Conservation (phyloP, 2,329 filamentous ascomycete genomes). For the Alternaria ethzedia region DNA sequence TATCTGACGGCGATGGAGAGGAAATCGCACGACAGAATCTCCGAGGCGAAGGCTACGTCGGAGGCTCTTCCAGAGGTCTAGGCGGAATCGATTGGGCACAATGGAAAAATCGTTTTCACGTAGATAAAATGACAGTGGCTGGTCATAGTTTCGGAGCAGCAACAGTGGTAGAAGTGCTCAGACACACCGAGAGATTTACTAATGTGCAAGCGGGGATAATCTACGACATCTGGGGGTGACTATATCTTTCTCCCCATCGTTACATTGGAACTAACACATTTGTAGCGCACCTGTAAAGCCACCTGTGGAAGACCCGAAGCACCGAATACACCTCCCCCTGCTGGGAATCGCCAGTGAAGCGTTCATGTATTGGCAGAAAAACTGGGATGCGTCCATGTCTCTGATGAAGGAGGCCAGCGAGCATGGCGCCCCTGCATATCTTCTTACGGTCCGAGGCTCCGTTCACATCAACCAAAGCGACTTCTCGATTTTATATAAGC, state of each 20-base stretch:
- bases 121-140: conserved; percentile 65
- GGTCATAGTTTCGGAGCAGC: conserved; percentile 73
- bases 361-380: conserved; percentile 73
- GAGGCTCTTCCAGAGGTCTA: conserved; percentile 65
- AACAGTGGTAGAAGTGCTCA: conserved; percentile 66
- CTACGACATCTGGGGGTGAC: conserved; percentile 67
- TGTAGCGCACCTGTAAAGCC: conserved; percentile 55
- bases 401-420: conserved; percentile 64
- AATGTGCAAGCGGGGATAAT: conserved; percentile 70
- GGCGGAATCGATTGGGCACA: conserved; percentile 62
- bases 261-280: conserved; percentile 11
- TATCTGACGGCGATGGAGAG: conserved; percentile 62
- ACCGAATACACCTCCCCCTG: conserved; percentile 61
- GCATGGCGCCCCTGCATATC: conserved; percentile 54
- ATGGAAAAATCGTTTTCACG: conserved; percentile 64
- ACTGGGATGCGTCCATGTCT: conserved; percentile 64
- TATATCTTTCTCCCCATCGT: neutral
- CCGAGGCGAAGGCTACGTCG: conserved; percentile 63
- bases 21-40: conserved; percentile 61
- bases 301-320: conserved; percentile 51
- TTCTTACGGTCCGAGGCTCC: conserved; percentile 61
- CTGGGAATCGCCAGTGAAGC: conserved; percentile 71
- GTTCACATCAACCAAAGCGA: conserved; percentile 72
- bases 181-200: conserved; percentile 60
- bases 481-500: conserved; percentile 69